Evolutionary conservation across 768 basidiomycete genomes (phyloP).

Genomic region (Xerocomus potaroensis): DNA sequence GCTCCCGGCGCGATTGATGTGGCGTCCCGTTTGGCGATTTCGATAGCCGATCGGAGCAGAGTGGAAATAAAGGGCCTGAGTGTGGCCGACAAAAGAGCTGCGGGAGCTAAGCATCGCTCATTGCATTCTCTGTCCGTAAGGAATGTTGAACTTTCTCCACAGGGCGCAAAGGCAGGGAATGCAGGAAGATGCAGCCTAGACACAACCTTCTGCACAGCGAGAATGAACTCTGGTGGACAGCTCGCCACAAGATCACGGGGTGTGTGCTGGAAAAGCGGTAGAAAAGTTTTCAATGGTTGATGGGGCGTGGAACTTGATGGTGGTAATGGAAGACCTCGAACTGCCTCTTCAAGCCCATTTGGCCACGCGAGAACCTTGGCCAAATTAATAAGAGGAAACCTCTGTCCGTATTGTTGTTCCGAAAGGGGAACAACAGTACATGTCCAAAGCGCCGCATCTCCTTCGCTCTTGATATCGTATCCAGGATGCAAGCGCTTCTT

Average conservation of each 20-base stretch:
- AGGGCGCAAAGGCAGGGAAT: conserved; percentile 14
- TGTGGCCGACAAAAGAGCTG: conserved; percentile 34
- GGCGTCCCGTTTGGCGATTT: conserved; percentile 31
- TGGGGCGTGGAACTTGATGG: conserved; percentile 1
- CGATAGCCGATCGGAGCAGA: conserved; percentile 32
- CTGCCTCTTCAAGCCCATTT: conserved; percentile 15
- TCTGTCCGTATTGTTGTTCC: conserved; percentile 18
- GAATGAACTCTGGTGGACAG: conserved; percentile 25
- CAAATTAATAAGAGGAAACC: conserved; percentile 20
- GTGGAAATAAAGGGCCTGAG: conserved; percentile 31
- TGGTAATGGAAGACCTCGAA: conserved; percentile 7
- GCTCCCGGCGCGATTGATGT: conserved; percentile 16
- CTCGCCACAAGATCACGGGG: conserved; percentile 21
- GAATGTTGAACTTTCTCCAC: conserved; percentile 6
- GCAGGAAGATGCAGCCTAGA: conserved; percentile 18
- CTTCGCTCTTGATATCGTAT: conserved; percentile 22
- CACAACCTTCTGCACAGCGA: conserved; percentile 24
- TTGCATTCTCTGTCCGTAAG: conserved; percentile 12
- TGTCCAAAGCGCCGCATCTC: conserved; percentile 13
- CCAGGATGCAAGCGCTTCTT: conserved; percentile 26
- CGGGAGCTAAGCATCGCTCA: conserved; percentile 31
- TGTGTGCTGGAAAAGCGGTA: conserved; percentile 13
- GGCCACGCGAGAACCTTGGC: conserved; percentile 10
- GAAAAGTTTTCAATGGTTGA: conserved; percentile 2
- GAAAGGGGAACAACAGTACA: conserved; percentile 21